A percentile compares a stretch with the other conserved stretches of the same genome.
phyloP scores from a whole-genome alignment of 371 early-diverging fungal species.

The Catenaria anguillulae region DNA sequence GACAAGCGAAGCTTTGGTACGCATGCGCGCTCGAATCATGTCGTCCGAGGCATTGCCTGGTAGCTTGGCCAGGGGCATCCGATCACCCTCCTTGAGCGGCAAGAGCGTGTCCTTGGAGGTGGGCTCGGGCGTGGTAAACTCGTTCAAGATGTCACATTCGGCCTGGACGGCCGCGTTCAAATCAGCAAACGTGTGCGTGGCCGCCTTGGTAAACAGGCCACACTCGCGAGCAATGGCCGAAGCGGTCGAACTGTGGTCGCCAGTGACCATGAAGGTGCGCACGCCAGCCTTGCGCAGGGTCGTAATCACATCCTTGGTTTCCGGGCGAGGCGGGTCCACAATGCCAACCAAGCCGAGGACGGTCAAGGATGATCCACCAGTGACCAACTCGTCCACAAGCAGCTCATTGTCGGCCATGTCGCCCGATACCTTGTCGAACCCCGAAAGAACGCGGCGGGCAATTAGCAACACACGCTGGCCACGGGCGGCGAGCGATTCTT shows the following conservation, averaged over 20 bases:
- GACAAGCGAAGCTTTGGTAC: not conserved
- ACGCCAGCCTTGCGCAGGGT: slow-evolving; percentile 47
- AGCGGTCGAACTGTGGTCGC: slow-evolving; percentile 53
- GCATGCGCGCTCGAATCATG: not conserved
- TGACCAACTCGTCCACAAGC: slow-evolving; percentile 3
- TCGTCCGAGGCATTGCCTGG: not conserved
- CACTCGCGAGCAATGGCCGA: slow-evolving; percentile 51
- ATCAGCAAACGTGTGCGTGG: slow-evolving; percentile 12
- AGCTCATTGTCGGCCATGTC: not conserved
- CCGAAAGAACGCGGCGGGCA: not conserved
- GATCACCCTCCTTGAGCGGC: too few species aligned
- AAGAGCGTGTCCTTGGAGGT: not conserved
- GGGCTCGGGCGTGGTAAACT: too few species aligned
- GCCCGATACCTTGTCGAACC: not conserved
- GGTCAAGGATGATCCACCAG: slow-evolving; percentile 25
- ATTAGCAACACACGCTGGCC: slow-evolving; percentile 54
- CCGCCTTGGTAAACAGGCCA: slow-evolving; percentile 38
- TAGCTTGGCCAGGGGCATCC: too few species aligned
- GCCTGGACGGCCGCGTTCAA: too few species aligned
- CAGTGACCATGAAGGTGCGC: slow-evolving; percentile 65
- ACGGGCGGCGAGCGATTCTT: slow-evolving; percentile 38
- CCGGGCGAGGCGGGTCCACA: slow-evolving; percentile 54
- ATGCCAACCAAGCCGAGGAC: slow-evolving; percentile 50
- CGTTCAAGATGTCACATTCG: not conserved
- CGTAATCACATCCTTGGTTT: slow-evolving; percentile 38